A percentile compares a stretch with the other conserved stretches of the same genome.
Conservation (phyloP, 2,329 filamentous ascomycete species). For the Penicillium expansum region DNA sequence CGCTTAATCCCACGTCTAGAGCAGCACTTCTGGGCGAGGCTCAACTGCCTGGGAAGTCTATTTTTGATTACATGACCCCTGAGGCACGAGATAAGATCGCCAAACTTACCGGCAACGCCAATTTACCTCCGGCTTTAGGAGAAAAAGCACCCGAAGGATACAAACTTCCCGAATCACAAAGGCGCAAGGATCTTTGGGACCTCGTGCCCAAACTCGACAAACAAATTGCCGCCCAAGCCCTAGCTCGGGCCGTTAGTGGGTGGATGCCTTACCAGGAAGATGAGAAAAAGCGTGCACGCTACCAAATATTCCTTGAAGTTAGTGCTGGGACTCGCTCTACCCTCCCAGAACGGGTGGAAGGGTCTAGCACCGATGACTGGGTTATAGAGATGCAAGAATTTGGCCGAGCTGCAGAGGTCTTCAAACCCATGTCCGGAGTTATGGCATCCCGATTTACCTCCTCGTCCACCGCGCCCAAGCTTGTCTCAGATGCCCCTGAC, state of each 20-base stretch:
- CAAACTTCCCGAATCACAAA: conserved; percentile 62
- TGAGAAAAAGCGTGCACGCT: conserved; percentile 73
- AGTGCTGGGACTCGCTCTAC: conserved; percentile 62
- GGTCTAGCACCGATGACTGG: conserved; percentile 68
- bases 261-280: conserved; percentile 86
- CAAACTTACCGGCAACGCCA: conserved; percentile 67
- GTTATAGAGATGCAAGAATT: conserved; percentile 78
- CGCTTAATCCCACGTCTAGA: conserved; percentile 70
- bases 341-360: conserved; percentile 56
- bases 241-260: conserved; percentile 62
- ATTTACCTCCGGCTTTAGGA: conserved; percentile 74
- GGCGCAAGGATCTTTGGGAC: conserved; percentile 56
- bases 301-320: conserved; percentile 76
- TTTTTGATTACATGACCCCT: conserved; percentile 87
- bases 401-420: conserved; percentile 69
- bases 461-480: conserved; percentile 39
- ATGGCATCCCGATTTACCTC: conserved; percentile 95
- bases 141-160: conserved; percentile 67
- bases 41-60: conserved; percentile 81
- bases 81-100: conserved; percentile 74
- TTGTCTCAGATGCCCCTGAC: conserved; percentile 38
- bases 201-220: conserved; percentile 65
- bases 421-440: conserved; percentile 84
- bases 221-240: conserved; percentile 64
- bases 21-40: conserved; percentile 79